Conservation (phyloP, 225 moss, liverwort and hornwort genomes). For the Physcomitrellopsis africana region DNA sequence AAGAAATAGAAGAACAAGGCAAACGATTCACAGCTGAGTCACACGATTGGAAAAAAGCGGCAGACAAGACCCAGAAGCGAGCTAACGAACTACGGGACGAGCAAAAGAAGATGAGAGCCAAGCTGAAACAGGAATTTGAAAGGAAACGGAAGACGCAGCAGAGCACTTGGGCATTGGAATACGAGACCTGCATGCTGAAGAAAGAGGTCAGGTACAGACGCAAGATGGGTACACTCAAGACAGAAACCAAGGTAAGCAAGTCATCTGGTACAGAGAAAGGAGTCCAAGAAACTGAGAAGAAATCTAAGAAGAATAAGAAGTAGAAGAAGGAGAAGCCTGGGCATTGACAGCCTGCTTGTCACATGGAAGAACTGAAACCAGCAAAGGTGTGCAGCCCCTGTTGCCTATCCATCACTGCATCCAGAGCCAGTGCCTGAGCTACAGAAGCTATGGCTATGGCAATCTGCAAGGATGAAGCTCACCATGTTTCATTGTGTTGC, state of each 20-base stretch:
- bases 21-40: constrained; percentile 25
- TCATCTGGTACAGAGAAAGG: neutral
- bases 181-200: constrained; percentile 28
- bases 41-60: neutral
- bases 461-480: no score
- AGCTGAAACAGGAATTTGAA: constrained; percentile 35
- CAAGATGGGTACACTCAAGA: neutral
- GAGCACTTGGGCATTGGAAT: constrained; percentile 29
- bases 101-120: constrained; percentile 34
- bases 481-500: no score
- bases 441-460: no score
- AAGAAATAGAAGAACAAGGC: constrained; percentile 18
- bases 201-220: constrained; percentile 24
- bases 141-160: constrained; percentile 38
- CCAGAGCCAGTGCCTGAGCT: no score
- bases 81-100: neutral
- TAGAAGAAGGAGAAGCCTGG: no score
- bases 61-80: neutral
- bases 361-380: no score
- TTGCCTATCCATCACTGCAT: no score
- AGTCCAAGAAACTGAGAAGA: no score
- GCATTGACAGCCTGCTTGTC: no score
- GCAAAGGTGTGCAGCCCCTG: no score
- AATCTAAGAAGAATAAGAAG: no score
- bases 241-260: constrained; percentile 1